Evolutionary conservation across 1,284 basidiomycete species (phyloP).

Genomic region (Tilletia indica): DNA sequence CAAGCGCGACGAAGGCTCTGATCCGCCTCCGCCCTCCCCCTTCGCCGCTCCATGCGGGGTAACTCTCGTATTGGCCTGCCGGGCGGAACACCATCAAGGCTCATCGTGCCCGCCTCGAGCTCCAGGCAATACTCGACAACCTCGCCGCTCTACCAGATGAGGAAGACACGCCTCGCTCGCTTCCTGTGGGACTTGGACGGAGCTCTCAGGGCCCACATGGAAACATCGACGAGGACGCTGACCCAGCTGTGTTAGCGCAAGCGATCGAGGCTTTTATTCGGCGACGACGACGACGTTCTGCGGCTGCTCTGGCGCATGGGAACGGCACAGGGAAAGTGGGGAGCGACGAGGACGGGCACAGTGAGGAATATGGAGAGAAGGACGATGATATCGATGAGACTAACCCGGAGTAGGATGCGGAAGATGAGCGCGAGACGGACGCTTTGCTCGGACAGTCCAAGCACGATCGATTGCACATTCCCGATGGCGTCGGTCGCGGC

Average conservation of each 20-base stretch:
- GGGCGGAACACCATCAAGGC: constrained; percentile 55
- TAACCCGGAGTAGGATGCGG: constrained; percentile 11
- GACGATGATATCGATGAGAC: constrained; percentile 17
- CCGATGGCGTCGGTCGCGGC: background rate
- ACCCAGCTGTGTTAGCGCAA: constrained; percentile 34
- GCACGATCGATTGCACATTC: background rate
- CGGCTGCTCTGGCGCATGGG: background rate
- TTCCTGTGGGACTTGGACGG: background rate
- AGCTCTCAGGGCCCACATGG: background rate
- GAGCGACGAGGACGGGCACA: background rate
- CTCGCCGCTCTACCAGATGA: constrained; percentile 22
- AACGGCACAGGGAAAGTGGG: background rate
- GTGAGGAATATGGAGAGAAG: constrained; percentile 19
- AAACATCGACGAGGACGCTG: constrained; percentile 37
- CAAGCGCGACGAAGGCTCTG: constrained; percentile 19
- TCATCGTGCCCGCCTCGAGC: constrained; percentile 43
- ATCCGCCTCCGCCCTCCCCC: constrained; percentile 36
- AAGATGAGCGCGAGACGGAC: constrained; percentile 18
- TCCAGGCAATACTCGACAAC: constrained; percentile 45
- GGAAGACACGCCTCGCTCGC: background rate
- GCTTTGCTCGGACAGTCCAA: background rate
- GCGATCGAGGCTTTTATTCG: background rate
- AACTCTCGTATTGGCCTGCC: constrained; percentile 53
- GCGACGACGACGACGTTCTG: background rate
- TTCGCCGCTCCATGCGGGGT: constrained; percentile 52